phyloP scores from a whole-genome alignment of 164 flowering plant species.

The Cinnamomum chago region DNA sequence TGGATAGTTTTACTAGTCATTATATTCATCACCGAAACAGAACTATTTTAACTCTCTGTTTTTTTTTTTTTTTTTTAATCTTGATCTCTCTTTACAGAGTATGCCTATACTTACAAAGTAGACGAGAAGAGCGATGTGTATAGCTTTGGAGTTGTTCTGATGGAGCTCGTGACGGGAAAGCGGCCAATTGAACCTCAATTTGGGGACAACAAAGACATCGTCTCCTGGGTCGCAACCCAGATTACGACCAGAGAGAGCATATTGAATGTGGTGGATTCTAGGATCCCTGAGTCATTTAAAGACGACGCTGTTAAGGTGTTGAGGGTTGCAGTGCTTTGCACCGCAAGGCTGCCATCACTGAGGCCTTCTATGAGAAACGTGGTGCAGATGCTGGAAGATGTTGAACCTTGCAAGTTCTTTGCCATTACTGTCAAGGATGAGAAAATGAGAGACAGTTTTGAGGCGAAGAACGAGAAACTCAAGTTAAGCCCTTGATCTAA shows the following conservation, averaged over 20 bases:
- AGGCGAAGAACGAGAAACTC: not conserved
- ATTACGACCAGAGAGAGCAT: constrained; percentile 27
- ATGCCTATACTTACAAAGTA: constrained; percentile 56
- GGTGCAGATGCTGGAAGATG: constrained; percentile 74
- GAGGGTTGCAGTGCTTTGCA: constrained; percentile 49
- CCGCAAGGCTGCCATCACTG: constrained; percentile 43
- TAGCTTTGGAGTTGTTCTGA: constrained; percentile 73
- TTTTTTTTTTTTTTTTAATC: no score
- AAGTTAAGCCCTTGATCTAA: constrained; percentile 3
- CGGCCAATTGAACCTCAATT: constrained; percentile 55
- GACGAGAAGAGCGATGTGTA: constrained; percentile 71
- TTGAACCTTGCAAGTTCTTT: constrained; percentile 22
- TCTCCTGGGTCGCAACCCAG: constrained; percentile 40
- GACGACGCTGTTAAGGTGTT: constrained; percentile 60
- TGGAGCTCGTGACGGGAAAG: constrained; percentile 71
- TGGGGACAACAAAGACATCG: constrained; percentile 64
- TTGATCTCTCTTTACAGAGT: constrained; percentile 34
- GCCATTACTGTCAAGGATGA: constrained; percentile 23
- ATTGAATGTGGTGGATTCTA: constrained; percentile 38
- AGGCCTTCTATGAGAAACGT: constrained; percentile 82
- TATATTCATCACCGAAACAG: not conserved
- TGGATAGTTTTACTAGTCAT: no score
- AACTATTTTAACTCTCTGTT: not conserved
- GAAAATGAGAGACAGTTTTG: not conserved
- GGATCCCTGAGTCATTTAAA: constrained; percentile 31